phyloP scores from a whole-genome alignment of 768 basidiomycete species.

The Trametes elegans region DNA sequence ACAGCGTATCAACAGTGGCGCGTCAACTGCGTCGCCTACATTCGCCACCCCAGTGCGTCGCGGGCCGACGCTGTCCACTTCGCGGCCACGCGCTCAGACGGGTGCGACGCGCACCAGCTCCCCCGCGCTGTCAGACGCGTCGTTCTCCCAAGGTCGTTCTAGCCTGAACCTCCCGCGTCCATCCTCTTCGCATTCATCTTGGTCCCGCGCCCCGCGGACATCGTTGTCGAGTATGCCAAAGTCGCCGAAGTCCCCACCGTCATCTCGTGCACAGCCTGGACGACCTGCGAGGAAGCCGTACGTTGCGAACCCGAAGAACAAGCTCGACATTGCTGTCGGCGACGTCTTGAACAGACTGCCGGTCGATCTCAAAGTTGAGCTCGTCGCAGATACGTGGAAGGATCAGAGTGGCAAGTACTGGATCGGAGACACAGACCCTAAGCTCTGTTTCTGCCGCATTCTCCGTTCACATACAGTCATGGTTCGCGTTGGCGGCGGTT shows the following conservation, averaged over 20 bases:
- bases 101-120: constrained; percentile 47
- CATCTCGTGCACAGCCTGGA: constrained; percentile 38
- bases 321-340: constrained; percentile 90
- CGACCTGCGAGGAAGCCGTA: constrained; percentile 61
- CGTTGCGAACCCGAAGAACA: constrained; percentile 84
- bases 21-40: constrained; percentile 38
- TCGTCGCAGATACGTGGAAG: constrained; percentile 82
- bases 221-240: constrained; percentile 57
- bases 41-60: constrained; percentile 28
- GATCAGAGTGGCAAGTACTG: constrained; percentile 95
- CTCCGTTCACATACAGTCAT: constrained; percentile 90
- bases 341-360: constrained; percentile 88
- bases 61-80: constrained; percentile 27
- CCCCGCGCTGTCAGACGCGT: constrained; percentile 60
- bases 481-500: constrained; percentile 95
- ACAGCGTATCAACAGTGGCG: constrained; percentile 71
- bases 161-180: constrained; percentile 44
- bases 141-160: constrained; percentile 49
- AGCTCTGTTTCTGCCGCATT: constrained; percentile 89
- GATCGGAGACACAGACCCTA: constrained; percentile 91
- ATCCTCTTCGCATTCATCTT: constrained; percentile 53
- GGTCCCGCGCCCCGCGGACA: constrained; percentile 66
- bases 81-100: constrained; percentile 42
- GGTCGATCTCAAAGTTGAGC: constrained; percentile 79
- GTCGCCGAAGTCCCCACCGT: constrained; percentile 41